Conservation (phyloP, 345 rosid genomes). For the Salix udensis region DNA sequence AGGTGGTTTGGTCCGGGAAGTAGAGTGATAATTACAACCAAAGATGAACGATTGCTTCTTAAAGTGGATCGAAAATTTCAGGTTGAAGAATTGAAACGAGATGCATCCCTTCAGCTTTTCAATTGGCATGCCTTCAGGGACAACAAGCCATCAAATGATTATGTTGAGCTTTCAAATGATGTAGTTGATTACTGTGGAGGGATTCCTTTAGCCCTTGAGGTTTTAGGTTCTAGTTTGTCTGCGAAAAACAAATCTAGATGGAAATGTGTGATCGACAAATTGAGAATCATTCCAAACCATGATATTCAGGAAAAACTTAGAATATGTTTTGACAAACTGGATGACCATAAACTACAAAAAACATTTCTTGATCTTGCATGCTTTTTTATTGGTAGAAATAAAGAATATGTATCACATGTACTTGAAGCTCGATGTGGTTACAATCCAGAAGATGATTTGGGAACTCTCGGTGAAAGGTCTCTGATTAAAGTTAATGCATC, state of each 20-base stretch:
- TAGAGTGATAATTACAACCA: too few relatives aligned
- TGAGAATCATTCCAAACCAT: not conserved
- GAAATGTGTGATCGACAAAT: not conserved
- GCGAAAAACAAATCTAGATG: not conserved
- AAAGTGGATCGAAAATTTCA: not conserved
- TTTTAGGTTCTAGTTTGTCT: constrained; percentile 8
- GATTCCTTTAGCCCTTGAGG: constrained; percentile 13
- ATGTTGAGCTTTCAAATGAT: not conserved
- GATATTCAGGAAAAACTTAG: not conserved
- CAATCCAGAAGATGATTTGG: not conserved
- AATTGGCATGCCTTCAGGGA: constrained; percentile 11
- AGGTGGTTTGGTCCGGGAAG: too few relatives aligned
- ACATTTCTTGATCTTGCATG: not conserved
- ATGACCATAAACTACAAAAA: not conserved
- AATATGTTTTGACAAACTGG: not conserved
- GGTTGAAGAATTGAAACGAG: not conserved
- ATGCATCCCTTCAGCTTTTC: constrained; percentile 3
- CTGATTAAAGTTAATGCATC: too few relatives aligned
- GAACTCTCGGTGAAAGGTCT: not conserved
- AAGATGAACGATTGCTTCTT: too few relatives aligned
- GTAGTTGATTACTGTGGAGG: not conserved
- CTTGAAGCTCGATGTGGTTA: not conserved
- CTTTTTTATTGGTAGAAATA: not conserved
- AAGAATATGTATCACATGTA: not conserved
- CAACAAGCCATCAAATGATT: not conserved